Percentiles rank a stretch among this genome's conserved stretches.
Evolutionary conservation across 106 monocot genomes (phyloP).

Genomic region (Phalaenopsis equestris): DNA sequence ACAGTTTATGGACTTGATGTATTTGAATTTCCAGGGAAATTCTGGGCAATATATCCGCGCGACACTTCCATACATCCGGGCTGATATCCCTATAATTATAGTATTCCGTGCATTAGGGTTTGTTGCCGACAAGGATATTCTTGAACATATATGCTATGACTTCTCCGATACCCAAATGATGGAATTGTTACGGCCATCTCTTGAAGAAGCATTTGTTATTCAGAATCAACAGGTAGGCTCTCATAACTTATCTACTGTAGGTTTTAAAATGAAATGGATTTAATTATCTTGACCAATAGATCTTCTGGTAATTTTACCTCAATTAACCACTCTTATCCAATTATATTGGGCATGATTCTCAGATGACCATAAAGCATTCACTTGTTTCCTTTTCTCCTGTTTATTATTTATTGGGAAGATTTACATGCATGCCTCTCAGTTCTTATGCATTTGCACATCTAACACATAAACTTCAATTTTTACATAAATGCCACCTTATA

Average conservation of each 20-base stretch:
- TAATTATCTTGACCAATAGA: neutral
- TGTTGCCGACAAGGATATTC: conserved; percentile 97
- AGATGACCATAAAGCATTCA: neutral
- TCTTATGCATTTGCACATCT: too few species aligned
- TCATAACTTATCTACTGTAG: neutral
- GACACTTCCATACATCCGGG: conserved; percentile 90
- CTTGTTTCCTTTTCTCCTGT: neutral
- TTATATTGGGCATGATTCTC: neutral
- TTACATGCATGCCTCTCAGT: too few species aligned
- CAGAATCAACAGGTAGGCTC: conserved; percentile 87
- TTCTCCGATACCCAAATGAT: conserved; percentile 98
- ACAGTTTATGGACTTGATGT: conserved; percentile 1
- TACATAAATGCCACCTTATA: too few species aligned
- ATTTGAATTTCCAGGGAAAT: conserved; percentile 48
- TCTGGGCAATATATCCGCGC: conserved; percentile 97
- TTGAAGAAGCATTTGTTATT: conserved; percentile 98
- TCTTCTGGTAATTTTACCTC: neutral
- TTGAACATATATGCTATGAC: conserved; percentile 98
- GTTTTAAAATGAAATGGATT: neutral
- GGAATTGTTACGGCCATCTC: conserved; percentile 87
- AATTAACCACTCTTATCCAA: neutral
- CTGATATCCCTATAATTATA: conserved; percentile 96
- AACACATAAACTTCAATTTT: too few species aligned
- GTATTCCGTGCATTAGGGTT: conserved; percentile 93
- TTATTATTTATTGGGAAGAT: neutral